phyloP scores from a whole-genome alignment of 768 basidiomycete species.

The Termitomyces sp. region DNA sequence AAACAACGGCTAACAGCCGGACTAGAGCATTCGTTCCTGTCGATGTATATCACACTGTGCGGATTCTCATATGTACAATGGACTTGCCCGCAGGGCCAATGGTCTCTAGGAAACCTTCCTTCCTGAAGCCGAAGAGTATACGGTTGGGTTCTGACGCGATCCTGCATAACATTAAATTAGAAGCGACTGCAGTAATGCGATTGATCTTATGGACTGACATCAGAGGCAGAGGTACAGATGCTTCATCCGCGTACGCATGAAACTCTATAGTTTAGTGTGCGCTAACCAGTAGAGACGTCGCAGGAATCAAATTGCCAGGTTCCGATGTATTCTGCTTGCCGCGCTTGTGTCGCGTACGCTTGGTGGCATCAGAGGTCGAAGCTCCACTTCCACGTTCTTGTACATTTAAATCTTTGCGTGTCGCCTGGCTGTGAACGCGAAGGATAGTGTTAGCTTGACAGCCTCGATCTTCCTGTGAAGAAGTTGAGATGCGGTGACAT shows the following conservation, averaged over 20 bases:
- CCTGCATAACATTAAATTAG: constrained; percentile 24
- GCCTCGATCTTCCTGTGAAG: constrained; percentile 63
- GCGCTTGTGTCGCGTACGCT: constrained; percentile 64
- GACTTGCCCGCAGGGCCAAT: constrained; percentile 79
- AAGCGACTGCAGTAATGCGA: background rate
- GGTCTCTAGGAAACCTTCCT: constrained; percentile 80
- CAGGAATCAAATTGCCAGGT: constrained; percentile 23
- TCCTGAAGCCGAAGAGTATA: constrained; percentile 64
- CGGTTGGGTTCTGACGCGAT: constrained; percentile 78
- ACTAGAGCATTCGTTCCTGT: constrained; percentile 75
- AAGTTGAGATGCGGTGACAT: constrained; percentile 46
- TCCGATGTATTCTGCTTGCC: constrained; percentile 52
- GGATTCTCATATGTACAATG: background rate
- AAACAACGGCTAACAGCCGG: constrained; percentile 39
- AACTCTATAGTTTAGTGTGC: constrained; percentile 55
- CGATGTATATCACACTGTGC: background rate
- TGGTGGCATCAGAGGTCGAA: constrained; percentile 47
- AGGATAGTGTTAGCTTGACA: constrained; percentile 62
- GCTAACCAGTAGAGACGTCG: constrained; percentile 59
- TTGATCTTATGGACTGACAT: constrained; percentile 40
- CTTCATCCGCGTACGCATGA: constrained; percentile 49
- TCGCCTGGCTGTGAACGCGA: constrained; percentile 61
- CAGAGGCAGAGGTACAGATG: constrained; percentile 77
- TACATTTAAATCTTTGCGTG: constrained; percentile 21
- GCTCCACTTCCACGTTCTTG: constrained; percentile 27